Conservation (phyloP, 495 filamentous ascomycete species). For the Aspergillus leporis region DNA sequence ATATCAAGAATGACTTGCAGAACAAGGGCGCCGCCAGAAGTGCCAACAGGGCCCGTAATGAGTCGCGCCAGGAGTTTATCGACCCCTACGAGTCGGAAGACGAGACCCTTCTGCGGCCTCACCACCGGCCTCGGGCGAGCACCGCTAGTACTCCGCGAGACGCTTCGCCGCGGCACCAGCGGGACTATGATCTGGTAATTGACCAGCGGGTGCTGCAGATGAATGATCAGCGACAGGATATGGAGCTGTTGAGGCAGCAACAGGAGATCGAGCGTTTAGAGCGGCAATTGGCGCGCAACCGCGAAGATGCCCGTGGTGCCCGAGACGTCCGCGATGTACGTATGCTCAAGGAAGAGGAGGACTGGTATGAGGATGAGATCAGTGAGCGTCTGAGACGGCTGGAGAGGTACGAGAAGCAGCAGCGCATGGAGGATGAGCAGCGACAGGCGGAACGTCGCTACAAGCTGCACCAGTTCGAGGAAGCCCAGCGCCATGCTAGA, state of each 20-base stretch:
- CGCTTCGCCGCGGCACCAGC: conserved; percentile 18
- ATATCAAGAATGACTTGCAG: conserved; percentile 35
- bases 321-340: conserved; percentile 24
- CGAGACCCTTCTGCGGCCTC: conserved; percentile 25
- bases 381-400: conserved; percentile 35
- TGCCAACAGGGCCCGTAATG: conserved; percentile 20
- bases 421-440: conserved; percentile 34
- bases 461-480: conserved; percentile 33
- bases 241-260: conserved; percentile 43
- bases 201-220: conserved; percentile 39
- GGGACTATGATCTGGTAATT: conserved; percentile 41
- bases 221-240: conserved; percentile 39
- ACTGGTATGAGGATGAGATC: conserved; percentile 40
- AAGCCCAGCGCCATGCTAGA: conserved; percentile 31
- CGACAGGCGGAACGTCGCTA: conserved; percentile 29
- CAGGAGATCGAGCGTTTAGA: conserved; percentile 47
- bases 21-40: conserved; percentile 18
- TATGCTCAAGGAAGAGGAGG: conserved; percentile 34
- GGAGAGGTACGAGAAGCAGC: conserved; percentile 35
- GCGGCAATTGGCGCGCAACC: conserved; percentile 42
- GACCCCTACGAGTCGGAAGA: conserved; percentile 33
- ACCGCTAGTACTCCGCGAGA: conserved; percentile 19
- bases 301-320: conserved; percentile 23
- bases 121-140: conserved; percentile 24
- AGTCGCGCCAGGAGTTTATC: conserved; percentile 16